These are phyloP conservation scores for Hyaloscypha finlandica DNA, from an alignment of 495 filamentous ascomycete species.

Conservation along the genomic window DNA sequence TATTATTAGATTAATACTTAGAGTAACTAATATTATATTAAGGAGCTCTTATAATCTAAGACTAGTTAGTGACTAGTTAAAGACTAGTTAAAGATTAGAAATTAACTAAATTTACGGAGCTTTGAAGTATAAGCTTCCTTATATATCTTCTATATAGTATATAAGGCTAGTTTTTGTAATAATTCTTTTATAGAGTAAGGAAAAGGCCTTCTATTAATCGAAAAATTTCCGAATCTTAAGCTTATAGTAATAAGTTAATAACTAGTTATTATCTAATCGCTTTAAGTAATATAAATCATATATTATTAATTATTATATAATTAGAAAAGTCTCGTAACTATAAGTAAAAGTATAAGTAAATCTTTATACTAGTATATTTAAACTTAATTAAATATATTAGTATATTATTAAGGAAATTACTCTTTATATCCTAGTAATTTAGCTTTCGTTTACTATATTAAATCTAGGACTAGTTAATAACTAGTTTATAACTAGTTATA, in stretches of 20 bases:
- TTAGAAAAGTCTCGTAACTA: too few species aligned
- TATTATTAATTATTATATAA: too few species aligned
- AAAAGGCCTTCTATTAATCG: neutral
- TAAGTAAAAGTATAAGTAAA: too few species aligned
- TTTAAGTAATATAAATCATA: neutral
- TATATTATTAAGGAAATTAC: conserved; percentile 1
- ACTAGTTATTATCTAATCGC: neutral
- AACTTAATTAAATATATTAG: neutral
- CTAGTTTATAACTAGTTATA: neutral
- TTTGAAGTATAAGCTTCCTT: neutral
- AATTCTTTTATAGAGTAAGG: neutral
- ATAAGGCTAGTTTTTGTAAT: neutral
- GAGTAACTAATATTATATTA: neutral
- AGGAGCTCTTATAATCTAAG: neutral
- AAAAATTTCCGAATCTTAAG: neutral
- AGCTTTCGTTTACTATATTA: neutral
- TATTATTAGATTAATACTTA: neutral
- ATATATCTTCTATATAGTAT: conserved; percentile 4
- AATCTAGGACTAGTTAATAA: neutral
- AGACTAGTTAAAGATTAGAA: neutral
- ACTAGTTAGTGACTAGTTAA: neutral
- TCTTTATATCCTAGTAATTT: neutral
- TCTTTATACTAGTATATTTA: neutral
- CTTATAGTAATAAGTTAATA: conserved; percentile 1
- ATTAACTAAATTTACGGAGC: neutral